Base-by-base conservation (phyloP, 2,329 filamentous ascomycete species). In the Ceratocystiopsis sp. region DNA sequence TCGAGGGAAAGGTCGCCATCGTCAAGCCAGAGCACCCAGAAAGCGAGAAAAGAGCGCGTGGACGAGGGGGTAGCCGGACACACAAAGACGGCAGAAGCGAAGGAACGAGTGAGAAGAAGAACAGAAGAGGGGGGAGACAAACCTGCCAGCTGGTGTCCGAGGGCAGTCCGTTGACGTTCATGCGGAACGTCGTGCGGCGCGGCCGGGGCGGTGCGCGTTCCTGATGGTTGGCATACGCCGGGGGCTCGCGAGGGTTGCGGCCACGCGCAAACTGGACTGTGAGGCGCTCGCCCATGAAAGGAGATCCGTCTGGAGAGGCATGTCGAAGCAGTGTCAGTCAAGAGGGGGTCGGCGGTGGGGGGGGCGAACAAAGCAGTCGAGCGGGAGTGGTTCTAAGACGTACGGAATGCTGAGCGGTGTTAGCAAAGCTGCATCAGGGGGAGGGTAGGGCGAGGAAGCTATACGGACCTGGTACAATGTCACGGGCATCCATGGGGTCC, bases 81-180 rank as follows among this genome's bases (percentile, higher is more conserved):
- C 47, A 42, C 37, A 41, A 35, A 38, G 32, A 42, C n/a, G n/a
- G n/a, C n/a, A n/a, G n/a, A n/a, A n/a, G n/a, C n/a, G n/a, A n/a
- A n/a, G n/a, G n/a, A n/a, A n/a, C n/a, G n/a, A n/a, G n/a, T n/a
- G 32, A 47, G 35, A 40, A 44, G 35, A 46, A 43, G 46, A 35
- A 35, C 5, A 35, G 33, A 35, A n/a, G 33, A 11, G 15, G 35
- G 33, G 17, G 21, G 13, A 61, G 69, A 83, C 91, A 91, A 81
- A 98, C 91, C 91, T 98, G 91, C 91, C 91, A 98, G 78, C 87
- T 95, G 73, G 91, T 98, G 73, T 96, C 89, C 68, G 77, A 79
- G 61, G 89, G 87, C 65, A 98, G 84, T 69, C 87, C 89, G 70
- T 84, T 83, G 59, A 98, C 93, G 64, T 89, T 81, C 91, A 98